phyloP scores from a whole-genome alignment of 768 basidiomycete species.

The Suillus weaverae region DNA sequence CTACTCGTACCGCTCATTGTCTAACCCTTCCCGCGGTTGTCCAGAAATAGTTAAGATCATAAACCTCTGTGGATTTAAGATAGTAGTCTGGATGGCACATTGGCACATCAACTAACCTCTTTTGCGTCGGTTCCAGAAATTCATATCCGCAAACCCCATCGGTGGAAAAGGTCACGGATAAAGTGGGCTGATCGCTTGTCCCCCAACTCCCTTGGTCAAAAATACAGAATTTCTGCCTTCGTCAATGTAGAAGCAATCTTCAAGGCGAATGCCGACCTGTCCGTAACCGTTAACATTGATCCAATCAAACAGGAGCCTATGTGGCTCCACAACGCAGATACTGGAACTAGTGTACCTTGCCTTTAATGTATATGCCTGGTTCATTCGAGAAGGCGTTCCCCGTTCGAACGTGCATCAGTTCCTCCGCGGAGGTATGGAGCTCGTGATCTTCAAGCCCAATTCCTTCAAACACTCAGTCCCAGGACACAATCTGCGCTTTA shows the following conservation, averaged over 20 bases:
- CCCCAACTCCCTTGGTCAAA: constrained; percentile 67
- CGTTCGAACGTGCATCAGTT: constrained; percentile 51
- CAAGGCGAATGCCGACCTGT: constrained; percentile 76
- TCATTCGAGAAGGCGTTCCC: constrained; percentile 85
- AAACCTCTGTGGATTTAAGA: neutral
- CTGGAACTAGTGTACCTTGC: constrained; percentile 44
- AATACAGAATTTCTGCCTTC: constrained; percentile 52
- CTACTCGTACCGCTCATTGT: neutral
- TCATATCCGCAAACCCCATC: neutral
- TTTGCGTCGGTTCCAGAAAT: neutral
- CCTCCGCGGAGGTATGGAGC: constrained; percentile 78
- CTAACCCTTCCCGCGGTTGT: neutral
- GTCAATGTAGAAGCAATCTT: constrained; percentile 78
- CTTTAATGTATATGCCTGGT: constrained; percentile 75
- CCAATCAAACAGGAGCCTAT: constrained; percentile 5
- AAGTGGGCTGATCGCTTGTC: constrained; percentile 45
- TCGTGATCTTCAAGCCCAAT: constrained; percentile 84
- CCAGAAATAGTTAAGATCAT: neutral
- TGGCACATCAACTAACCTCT: neutral
- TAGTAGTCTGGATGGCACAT: neutral
- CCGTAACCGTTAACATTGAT: constrained; percentile 14
- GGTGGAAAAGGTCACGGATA: constrained; percentile 23
- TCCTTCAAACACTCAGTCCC: constrained; percentile 42
- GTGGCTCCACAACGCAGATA: neutral
- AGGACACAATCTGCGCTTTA: neutral